Base-by-base conservation (phyloP, 768 basidiomycete species). In the Fomitopsis pulvina region DNA sequence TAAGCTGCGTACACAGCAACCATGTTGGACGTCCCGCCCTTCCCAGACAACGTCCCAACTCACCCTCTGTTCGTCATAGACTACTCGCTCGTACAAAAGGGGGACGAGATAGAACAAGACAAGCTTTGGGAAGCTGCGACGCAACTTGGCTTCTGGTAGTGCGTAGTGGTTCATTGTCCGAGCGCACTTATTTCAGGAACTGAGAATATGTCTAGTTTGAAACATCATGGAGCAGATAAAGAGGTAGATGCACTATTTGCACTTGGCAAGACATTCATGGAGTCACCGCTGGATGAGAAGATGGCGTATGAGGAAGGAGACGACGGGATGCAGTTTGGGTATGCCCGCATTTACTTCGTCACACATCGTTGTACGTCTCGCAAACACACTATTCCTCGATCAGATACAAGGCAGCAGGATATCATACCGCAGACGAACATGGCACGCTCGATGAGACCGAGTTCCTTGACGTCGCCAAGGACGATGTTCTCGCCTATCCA, bases 121-220 rank as follows among this genome's bases (percentile, higher is more conserved):
- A 66, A 57, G 46, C 66, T 79, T 12, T 78, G 73, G 71, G 60
- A 71, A n/a, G 76, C 76, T 0, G 73, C 74, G 18, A 75, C 71
- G 0, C 63, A 65, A n/a, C 64, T 78, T 4, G 78, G 77, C 0
- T 79, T 79, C 59, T 79, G 77, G 72, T 78, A 78, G 73, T 76
- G 40, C n/a, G 49, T 43, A 37, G n/a, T 20, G 9, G 38, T 14
- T 5, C 6, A 32, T 14, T 22, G 37, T 21, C 21, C 8, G 9
- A 21, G n/a, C 16, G 20, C 24, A 37, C 30, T 18, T 7, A 37
- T 22, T 26, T 3, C 21, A 28, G 41, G n/a, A 37, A 10, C 28
- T 40, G n/a, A 46, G 6, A 10, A 25, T 26, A 18, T 16, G 12
- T 18, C 12, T 46, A 74, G 71, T 45, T 60, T 75, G 26, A 71